Conservation (phyloP, 495 filamentous ascomycete species). For the Parathielavia appendiculata region DNA sequence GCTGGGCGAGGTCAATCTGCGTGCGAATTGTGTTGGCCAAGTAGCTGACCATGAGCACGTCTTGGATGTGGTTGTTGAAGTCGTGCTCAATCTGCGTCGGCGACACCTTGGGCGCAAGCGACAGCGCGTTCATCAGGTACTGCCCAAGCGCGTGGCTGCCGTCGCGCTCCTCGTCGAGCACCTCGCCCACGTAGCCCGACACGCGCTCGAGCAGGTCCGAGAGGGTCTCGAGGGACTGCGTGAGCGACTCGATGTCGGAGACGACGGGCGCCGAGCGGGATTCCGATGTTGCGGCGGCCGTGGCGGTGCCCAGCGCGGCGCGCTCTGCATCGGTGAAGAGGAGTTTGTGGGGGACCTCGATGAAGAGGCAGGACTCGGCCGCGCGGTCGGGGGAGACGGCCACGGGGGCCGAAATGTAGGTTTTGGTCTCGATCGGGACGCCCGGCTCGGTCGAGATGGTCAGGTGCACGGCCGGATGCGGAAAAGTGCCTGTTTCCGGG, state of each 20-base stretch:
- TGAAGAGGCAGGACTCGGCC: conserved; percentile 90
- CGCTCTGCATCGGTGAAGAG: conserved; percentile 90
- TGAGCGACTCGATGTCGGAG: conserved; percentile 82
- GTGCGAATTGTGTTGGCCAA: conserved; percentile 97
- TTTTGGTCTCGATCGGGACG: conserved; percentile 73
- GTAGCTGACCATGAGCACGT: conserved; percentile 94
- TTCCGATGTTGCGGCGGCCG: conserved; percentile 73
- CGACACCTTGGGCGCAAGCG: conserved; percentile 89
- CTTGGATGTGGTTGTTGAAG: conserved; percentile 99
- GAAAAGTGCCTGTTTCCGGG: conserved; percentile 92
- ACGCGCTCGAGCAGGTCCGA: conserved; percentile 85
- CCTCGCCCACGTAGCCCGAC: conserved; percentile 78
- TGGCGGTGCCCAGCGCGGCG: conserved; percentile 80
- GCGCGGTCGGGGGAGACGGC: conserved; percentile 92
- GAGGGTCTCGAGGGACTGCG: conserved; percentile 77
- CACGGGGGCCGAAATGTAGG: conserved; percentile 91
- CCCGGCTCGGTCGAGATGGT: conserved; percentile 86
- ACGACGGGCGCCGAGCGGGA: conserved; percentile 63
- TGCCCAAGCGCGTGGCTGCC: conserved; percentile 84
- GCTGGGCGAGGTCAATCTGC: conserved; percentile 95
- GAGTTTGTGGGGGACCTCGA: conserved; percentile 83
- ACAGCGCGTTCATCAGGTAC: conserved; percentile 86
- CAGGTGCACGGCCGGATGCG: conserved; percentile 91
- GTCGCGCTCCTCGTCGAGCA: conserved; percentile 58
- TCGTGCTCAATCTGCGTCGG: conserved; percentile 83